Conservation (phyloP, 2,329 filamentous ascomycete species). For the Cladobotryum protrusum region DNA sequence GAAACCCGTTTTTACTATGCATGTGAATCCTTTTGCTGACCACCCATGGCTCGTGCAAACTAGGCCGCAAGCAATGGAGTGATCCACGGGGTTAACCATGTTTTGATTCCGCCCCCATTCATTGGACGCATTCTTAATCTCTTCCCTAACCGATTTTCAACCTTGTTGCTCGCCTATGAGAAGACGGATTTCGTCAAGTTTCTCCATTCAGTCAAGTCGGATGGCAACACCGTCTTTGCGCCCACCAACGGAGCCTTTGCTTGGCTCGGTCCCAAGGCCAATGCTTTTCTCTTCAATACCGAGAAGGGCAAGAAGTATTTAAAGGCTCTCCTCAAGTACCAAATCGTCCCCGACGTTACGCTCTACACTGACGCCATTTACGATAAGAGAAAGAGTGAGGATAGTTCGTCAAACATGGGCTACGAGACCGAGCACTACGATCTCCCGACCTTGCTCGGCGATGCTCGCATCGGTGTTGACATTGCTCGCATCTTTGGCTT, state of each 20-base stretch:
- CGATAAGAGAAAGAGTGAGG: slow-evolving; percentile 26
- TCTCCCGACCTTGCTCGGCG: slow-evolving; percentile 64
- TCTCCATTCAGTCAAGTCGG: slow-evolving; percentile 45
- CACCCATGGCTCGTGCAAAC: not conserved
- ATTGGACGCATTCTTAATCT: slow-evolving; percentile 50
- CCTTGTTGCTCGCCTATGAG: slow-evolving; percentile 64
- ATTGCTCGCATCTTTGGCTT: slow-evolving; percentile 62
- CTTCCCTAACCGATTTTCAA: slow-evolving; percentile 71
- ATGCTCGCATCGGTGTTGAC: slow-evolving; percentile 63
- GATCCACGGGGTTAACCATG: slow-evolving; percentile 67
- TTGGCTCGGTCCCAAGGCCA: slow-evolving; percentile 64
- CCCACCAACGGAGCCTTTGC: slow-evolving; percentile 77
- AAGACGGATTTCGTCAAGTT: slow-evolving; percentile 66
- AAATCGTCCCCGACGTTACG: slow-evolving; percentile 66
- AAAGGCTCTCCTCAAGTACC: slow-evolving; percentile 70
- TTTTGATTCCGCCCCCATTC: slow-evolving; percentile 70
- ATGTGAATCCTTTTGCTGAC: slow-evolving; percentile 2
- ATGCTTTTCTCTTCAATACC: slow-evolving; percentile 80
- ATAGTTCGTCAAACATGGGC: slow-evolving; percentile 20
- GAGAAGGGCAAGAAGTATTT: slow-evolving; percentile 68
- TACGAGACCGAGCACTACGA: slow-evolving; percentile 50
- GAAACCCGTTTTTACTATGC: not conserved
- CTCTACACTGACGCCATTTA: slow-evolving; percentile 83
- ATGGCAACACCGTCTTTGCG: slow-evolving; percentile 72
- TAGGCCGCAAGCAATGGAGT: slow-evolving; percentile 72